Percentiles rank a stretch among this genome's conserved stretches.
phyloP scores from a whole-genome alignment of 139 green algal genomes.

The Chlorella sp. region DNA sequence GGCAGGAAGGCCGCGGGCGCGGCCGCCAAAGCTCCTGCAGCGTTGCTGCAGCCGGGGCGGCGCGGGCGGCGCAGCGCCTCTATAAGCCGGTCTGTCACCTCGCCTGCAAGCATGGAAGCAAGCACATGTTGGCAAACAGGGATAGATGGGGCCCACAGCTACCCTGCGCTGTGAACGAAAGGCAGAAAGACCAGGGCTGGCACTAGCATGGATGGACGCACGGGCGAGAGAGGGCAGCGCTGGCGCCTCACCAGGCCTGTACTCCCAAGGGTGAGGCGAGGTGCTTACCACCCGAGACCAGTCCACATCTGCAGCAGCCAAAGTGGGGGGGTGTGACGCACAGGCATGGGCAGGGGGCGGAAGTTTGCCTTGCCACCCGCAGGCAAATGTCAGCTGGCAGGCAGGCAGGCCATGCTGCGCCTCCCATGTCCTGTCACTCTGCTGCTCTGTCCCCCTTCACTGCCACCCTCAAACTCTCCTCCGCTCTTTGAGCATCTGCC shows the following conservation, averaged over 20 bases:
- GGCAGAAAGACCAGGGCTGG: no score
- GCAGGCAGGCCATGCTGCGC: neutral
- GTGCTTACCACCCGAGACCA: slow-evolving; percentile 13
- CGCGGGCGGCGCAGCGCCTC: slow-evolving; percentile 12
- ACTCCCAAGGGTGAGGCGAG: slow-evolving; percentile 30
- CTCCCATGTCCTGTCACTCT: no score
- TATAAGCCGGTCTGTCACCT: neutral
- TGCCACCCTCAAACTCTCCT: no score
- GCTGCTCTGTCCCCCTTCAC: no score
- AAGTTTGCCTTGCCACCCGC: no score
- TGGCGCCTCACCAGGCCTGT: neutral
- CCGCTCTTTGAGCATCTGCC: no score
- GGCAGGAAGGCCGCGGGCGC: slow-evolving; percentile 10
- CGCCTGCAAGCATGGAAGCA: neutral
- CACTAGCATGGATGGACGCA: no score
- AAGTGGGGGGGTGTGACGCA: neutral
- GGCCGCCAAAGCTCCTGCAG: neutral
- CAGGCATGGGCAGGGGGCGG: neutral
- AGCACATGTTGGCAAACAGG: neutral
- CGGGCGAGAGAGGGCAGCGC: neutral
- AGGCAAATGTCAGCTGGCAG: neutral
- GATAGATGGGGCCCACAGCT: neutral
- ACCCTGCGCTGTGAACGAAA: neutral
- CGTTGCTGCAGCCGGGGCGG: slow-evolving; percentile 2
- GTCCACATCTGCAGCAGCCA: neutral